Conservation (phyloP, 2,329 filamentous ascomycete species). For the Sporothrix brunneoviolacea region DNA sequence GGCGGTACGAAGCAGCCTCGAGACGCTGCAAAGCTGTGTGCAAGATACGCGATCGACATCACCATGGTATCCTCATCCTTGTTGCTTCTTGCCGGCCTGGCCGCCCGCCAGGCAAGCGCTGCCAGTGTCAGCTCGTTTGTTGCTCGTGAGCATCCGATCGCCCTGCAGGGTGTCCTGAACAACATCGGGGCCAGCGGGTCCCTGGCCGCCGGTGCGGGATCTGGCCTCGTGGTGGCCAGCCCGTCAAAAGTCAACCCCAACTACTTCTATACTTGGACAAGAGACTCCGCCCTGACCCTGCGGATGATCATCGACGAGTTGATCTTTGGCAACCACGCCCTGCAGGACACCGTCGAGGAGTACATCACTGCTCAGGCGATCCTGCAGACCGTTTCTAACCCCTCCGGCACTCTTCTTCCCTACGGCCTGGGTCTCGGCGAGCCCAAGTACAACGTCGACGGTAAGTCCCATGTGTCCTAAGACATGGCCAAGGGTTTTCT, state of each 20-base stretch:
- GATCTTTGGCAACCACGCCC: constrained; percentile 30
- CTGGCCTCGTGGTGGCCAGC: constrained; percentile 51
- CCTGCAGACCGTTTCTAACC: constrained; percentile 62
- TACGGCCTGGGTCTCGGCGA: constrained; percentile 57
- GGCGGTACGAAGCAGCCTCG: too few species aligned
- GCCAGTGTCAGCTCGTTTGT: not conserved
- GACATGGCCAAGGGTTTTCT: not conserved
- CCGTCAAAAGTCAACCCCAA: constrained; percentile 48
- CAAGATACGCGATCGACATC: too few species aligned
- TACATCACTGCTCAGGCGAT: constrained; percentile 62
- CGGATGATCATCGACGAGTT: constrained; percentile 64
- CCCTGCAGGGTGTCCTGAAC: constrained; percentile 46
- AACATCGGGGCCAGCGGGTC: constrained; percentile 54
- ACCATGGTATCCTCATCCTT: not conserved
- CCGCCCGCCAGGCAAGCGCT: not conserved
- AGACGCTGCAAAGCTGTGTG: too few species aligned
- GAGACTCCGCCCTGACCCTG: constrained; percentile 65
- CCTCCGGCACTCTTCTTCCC: constrained; percentile 49
- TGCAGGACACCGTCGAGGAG: constrained; percentile 58
- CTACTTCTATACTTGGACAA: constrained; percentile 73
- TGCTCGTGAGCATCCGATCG: constrained; percentile 31
- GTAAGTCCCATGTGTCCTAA: constrained; percentile 32
- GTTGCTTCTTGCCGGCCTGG: not conserved
- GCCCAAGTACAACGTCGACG: constrained; percentile 64
- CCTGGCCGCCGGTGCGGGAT: constrained; percentile 37